Base-by-base conservation (phyloP, 495 filamentous ascomycete species). In the Polyplosphaeria fusca region DNA sequence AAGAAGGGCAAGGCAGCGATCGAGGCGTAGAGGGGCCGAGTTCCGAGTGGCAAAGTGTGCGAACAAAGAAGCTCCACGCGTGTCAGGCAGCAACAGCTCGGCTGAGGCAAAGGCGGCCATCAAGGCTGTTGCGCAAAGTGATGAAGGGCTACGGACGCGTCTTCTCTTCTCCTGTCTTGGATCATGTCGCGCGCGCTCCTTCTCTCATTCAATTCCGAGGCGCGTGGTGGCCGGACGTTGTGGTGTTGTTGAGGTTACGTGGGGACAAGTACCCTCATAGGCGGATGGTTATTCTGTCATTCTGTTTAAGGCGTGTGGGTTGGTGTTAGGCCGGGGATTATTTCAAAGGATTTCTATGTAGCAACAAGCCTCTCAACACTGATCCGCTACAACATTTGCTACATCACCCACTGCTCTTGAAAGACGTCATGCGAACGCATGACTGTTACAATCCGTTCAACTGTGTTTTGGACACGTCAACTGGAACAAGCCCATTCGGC, bases 1-100 rank as follows among this genome's bases (percentile, higher is more conserved):
- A 98, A 98, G 89, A 68, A 68, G 53, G 94, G 92, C 79, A 89
- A 88, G 82, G 76, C 78, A 41, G 71, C 75, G 30, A 20, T 13
- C 52, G 81, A 84, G 67, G 78, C 74, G 45, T 85, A 46, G 22
- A 23, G 9, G 43, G 23, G n/a, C n/a, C n/a, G n/a, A n/a, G n/a
- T n/a, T n/a, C n/a, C n/a, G n/a, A n/a, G n/a, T n/a, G n/a, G n/a
- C n/a, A n/a, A n/a, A n/a, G n/a, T n/a, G n/a, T n/a, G n/a, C n/a
- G n/a, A n/a, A n/a, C n/a, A n/a, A n/a, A n/a, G n/a, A n/a, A n/a
- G n/a, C n/a, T n/a, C n/a, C n/a, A n/a, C n/a, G n/a, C n/a, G n/a
- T n/a, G n/a, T n/a, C n/a, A n/a, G n/a, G n/a, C n/a, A n/a, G n/a
- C n/a, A n/a, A n/a, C n/a, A n/a, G n/a, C n/a, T n/a, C n/a, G n/a